Base-by-base conservation (phyloP, 257 asterid genomes). In the Nicotiana obtusifolia region DNA sequence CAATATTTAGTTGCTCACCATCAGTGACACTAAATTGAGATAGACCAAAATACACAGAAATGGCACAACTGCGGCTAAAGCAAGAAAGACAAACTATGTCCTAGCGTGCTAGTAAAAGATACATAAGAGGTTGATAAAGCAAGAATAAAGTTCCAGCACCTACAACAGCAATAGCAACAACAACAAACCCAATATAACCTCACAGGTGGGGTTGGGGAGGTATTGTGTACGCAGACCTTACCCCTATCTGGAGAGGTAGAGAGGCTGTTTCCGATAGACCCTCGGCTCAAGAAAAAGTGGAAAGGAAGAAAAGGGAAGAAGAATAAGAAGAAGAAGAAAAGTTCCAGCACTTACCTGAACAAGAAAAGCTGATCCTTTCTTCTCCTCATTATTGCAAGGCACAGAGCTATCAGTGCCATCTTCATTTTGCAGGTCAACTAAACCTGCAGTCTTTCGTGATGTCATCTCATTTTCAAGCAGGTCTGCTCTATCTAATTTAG, bases 291-390 rank as follows among this genome's bases (percentile, higher is more conserved):
- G n/a, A n/a, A n/a, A n/a, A n/a, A n/a, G n/a, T n/a, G n/a, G n/a
- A n/a, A n/a, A n/a, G n/a, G n/a, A n/a, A n/a, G n/a, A n/a, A n/a
- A n/a, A n/a, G n/a, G n/a, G n/a, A n/a, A n/a, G n/a, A n/a, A n/a
- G n/a, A n/a, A n/a, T n/a, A n/a, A n/a, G n/a, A n/a, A n/a, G n/a
- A 24, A 47, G 41, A 14, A 60, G 24, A 47, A 0, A 71, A 24
- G 24, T 73, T 14, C 79, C 61, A 73, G 61, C 61, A 73, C 20
- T 88, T 88, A 95, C 99, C 99, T 94, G 93, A 83, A 78, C 33
- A 61, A 91, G 97, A 87, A 92, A 95, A 76, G 87, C 89, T 56
- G 97, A 86, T 85, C 99, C 99, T 84, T 86, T 92, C 47, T 85
- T 85, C 88, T 87, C 94, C 75, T 78, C 93, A 68, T 86, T 87